phyloP scores from a whole-genome alignment of 352 stramenopile genomes.

The Phytophthora colocasiae region DNA sequence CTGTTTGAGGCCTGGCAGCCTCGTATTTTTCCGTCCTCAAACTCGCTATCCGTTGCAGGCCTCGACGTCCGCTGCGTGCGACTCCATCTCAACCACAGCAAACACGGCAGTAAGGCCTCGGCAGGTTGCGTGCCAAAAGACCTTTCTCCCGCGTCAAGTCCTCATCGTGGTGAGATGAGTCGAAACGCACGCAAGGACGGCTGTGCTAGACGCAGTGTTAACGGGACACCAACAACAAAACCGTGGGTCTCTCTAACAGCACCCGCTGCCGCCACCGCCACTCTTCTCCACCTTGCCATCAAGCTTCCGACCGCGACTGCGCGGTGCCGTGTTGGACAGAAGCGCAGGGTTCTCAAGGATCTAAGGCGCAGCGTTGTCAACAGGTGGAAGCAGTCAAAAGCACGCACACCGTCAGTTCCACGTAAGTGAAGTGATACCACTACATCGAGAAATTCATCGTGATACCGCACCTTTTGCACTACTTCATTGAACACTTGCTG shows the following conservation, averaged over 20 bases:
- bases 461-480: constrained; percentile 93
- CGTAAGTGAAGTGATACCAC: constrained; percentile 1
- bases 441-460: constrained; percentile 1
- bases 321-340: constrained; percentile 87
- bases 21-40: constrained; percentile 1
- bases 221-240: constrained; percentile 35
- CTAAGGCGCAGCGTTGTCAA: constrained; percentile 37
- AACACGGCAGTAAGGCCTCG: constrained; percentile 6
- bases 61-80: not conserved
- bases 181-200: constrained; percentile 23
- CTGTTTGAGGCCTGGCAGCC: constrained; percentile 7
- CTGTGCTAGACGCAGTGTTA: constrained; percentile 6
- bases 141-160: constrained; percentile 9
- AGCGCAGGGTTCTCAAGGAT: constrained; percentile 92
- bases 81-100: not conserved
- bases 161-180: constrained; percentile 23
- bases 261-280: constrained; percentile 63
- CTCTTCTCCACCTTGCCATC: constrained; percentile 70
- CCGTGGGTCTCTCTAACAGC: constrained; percentile 43
- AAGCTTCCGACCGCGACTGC: constrained; percentile 64
- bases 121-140: constrained; percentile 18
- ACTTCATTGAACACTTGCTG: constrained; percentile 98
- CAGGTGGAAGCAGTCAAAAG: not conserved
- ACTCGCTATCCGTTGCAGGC: constrained; percentile 4
- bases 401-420: constrained; percentile 1